These are phyloP conservation scores for Sporothrix globosa DNA, from an alignment of 2,329 filamentous ascomycete species.

Conservation along the genomic window DNA sequence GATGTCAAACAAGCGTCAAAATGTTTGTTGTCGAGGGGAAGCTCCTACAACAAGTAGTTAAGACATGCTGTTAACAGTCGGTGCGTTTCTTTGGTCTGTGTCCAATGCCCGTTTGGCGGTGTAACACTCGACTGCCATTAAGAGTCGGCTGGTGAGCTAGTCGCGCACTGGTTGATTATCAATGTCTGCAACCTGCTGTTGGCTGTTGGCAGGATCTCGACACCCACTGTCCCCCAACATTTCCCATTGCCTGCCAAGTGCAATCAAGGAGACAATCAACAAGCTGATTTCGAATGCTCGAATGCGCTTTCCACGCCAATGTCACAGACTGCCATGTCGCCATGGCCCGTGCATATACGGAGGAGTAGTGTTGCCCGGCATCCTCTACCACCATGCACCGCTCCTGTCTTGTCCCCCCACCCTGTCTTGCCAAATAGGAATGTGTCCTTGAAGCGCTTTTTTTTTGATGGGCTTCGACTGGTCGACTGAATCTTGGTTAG, in stretches of 20 bases:
- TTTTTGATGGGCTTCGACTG: not conserved
- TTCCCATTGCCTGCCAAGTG: not conserved
- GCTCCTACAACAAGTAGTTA: not conserved
- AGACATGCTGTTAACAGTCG: not conserved
- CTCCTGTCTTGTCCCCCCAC: not conserved
- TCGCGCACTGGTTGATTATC: not conserved
- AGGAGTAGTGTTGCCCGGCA: not conserved
- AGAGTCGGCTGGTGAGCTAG: no score
- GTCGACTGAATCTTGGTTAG: not conserved
- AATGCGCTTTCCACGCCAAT: not conserved
- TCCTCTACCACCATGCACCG: not conserved
- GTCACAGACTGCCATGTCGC: not conserved
- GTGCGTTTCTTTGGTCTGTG: not conserved
- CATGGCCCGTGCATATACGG: not conserved
- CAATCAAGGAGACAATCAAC: not conserved
- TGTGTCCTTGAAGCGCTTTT: not conserved
- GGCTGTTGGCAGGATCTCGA: no score
- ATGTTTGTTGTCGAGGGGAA: not conserved
- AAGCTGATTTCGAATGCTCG: not conserved
- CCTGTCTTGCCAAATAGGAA: conserved; percentile 5
- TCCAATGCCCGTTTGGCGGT: not conserved
- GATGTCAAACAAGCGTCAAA: not conserved
- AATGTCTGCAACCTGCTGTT: not conserved
- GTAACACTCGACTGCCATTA: not conserved
- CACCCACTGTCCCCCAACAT: not conserved